A percentile compares a stretch with the other conserved stretches of the same genome.
phyloP scores from a whole-genome alignment of 768 basidiomycete species.

The Tulasnella sp. region DNA sequence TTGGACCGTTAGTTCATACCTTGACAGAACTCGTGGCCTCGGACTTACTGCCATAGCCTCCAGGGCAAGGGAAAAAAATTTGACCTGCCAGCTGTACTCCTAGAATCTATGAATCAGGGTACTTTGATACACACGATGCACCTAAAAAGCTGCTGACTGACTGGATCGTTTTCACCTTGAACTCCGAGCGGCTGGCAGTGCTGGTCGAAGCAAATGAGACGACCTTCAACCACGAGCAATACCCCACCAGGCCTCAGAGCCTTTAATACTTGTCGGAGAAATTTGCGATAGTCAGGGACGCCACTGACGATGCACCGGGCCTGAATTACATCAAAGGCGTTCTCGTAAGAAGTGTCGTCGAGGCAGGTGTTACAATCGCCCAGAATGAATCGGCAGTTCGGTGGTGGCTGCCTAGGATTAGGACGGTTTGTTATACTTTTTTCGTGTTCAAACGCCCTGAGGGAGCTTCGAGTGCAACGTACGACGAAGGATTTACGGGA shows the following conservation, averaged over 20 bases:
- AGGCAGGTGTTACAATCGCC: background rate
- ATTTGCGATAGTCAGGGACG: background rate
- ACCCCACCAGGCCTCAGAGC: constrained; percentile 4
- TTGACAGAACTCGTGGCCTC: too few relatives aligned
- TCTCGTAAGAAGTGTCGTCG: background rate
- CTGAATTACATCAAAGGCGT: constrained; percentile 12
- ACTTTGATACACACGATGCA: too few relatives aligned
- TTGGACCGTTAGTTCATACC: background rate
- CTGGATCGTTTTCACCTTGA: constrained; percentile 2
- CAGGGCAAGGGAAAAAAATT: background rate
- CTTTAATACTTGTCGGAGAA: background rate
- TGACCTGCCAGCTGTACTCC: background rate
- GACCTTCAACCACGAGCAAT: background rate
- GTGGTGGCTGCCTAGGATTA: background rate
- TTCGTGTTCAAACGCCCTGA: too few relatives aligned
- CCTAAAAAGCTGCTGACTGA: background rate
- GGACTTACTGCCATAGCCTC: background rate
- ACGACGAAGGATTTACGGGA: background rate
- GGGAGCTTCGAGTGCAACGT: background rate
- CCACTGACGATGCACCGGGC: background rate
- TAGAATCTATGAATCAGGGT: background rate
- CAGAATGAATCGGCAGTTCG: constrained; percentile 6
- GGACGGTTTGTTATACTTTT: background rate
- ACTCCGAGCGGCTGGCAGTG: background rate
- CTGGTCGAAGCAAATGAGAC: background rate